These are phyloP conservation scores for Setomelanomma holmii DNA, from an alignment of 2,329 filamentous ascomycete genomes.

Conservation along the genomic window DNA sequence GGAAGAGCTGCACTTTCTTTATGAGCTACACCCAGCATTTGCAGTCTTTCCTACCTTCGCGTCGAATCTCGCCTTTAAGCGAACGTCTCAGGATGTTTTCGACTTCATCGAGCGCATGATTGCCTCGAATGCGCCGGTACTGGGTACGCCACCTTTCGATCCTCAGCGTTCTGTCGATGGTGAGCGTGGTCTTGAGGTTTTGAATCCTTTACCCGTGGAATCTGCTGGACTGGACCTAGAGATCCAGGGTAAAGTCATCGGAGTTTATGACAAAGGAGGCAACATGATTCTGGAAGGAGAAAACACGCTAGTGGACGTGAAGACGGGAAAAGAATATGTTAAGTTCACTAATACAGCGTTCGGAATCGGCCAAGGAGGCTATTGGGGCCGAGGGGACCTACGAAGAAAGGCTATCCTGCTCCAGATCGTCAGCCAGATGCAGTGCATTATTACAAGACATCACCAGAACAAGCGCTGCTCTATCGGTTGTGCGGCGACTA, in stretches of 20 bases:
- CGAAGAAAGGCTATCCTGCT: constrained; percentile 38
- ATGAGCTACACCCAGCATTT: constrained; percentile 55
- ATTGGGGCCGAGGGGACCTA: constrained; percentile 53
- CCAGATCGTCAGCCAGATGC: constrained; percentile 50
- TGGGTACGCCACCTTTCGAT: constrained; percentile 52
- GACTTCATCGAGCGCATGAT: constrained; percentile 51
- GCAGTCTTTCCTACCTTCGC: constrained; percentile 58
- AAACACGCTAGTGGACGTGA: constrained; percentile 50
- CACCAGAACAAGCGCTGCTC: constrained; percentile 49
- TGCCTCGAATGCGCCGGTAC: constrained; percentile 37
- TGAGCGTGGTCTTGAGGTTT: constrained; percentile 51
- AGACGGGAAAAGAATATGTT: constrained; percentile 49
- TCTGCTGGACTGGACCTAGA: constrained; percentile 50
- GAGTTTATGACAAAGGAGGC: constrained; percentile 55
- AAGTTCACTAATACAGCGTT: constrained; percentile 52
- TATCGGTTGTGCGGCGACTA: constrained; percentile 59
- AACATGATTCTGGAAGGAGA: constrained; percentile 54
- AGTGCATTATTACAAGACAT: constrained; percentile 49
- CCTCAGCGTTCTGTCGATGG: constrained; percentile 53
- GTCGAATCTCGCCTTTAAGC: constrained; percentile 56
- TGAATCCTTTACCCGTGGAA: constrained; percentile 46
- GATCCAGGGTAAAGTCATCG: constrained; percentile 51
- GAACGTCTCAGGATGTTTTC: constrained; percentile 55
- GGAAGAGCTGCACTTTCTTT: constrained; percentile 54
- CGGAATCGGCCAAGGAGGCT: constrained; percentile 57